Evolutionary conservation across 2,329 filamentous ascomycete species (phyloP).

Genomic region (Epichloe typhina): DNA sequence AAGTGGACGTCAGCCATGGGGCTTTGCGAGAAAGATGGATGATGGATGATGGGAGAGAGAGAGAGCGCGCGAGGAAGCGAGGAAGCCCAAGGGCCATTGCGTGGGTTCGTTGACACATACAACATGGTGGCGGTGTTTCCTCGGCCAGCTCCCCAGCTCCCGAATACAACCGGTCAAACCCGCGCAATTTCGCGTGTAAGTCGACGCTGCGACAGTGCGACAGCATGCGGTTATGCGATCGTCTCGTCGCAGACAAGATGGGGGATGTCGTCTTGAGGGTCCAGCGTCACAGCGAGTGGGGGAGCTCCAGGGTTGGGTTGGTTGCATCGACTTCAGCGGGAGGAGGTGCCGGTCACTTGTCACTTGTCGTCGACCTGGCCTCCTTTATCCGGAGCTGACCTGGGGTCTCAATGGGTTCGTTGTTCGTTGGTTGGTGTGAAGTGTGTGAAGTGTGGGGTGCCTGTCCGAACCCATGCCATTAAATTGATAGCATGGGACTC

Average conservation of each 20-base stretch:
- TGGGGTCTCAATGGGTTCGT: background rate
- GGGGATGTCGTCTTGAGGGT: background rate
- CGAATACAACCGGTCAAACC: background rate
- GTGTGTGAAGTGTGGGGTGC: background rate
- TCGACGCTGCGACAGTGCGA: background rate
- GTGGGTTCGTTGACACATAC: slow-evolving; percentile 9
- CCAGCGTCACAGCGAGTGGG: background rate
- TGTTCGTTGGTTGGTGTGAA: background rate
- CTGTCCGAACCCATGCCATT: too few relatives aligned
- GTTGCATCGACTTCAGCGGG: background rate
- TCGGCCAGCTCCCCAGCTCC: background rate
- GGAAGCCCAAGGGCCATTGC: background rate
- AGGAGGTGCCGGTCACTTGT: background rate
- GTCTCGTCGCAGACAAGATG: background rate
- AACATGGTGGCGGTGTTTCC: slow-evolving; percentile 11
- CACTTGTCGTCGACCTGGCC: too few relatives aligned
- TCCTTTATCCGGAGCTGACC: slow-evolving; percentile 1
- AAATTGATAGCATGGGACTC: too few relatives aligned
- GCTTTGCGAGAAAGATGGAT: background rate
- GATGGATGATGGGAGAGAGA: background rate
- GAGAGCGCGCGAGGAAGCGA: too few relatives aligned
- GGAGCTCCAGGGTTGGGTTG: background rate
- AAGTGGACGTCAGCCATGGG: background rate
- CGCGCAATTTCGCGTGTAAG: background rate
- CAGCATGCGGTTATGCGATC: background rate